These are phyloP conservation scores for Orbilia quercus DNA, from an alignment of 2,329 filamentous ascomycete genomes.

Conservation along the genomic window DNA sequence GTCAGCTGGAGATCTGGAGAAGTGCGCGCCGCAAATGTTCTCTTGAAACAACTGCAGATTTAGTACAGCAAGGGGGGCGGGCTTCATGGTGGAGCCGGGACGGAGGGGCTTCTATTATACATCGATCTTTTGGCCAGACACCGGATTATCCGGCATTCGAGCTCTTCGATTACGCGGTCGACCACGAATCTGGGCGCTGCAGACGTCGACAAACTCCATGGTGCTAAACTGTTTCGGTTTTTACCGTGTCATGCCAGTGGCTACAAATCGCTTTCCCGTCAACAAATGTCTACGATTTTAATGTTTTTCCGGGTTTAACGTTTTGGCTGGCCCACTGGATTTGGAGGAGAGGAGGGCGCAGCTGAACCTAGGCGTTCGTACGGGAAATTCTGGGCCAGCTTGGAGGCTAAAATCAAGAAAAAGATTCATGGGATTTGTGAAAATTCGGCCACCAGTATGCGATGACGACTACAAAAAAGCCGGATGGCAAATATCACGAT, in stretches of 20 bases:
- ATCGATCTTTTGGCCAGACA: constrained; percentile 19
- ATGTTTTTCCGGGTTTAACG: constrained; percentile 23
- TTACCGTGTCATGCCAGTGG: no score
- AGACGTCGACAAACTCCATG: constrained; percentile 9
- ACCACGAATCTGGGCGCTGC: constrained; percentile 7
- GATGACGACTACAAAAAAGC: constrained; percentile 41
- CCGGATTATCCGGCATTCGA: constrained; percentile 49
- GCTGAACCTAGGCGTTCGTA: constrained; percentile 22
- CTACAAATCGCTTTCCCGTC: constrained; percentile 22
- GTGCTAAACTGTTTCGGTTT: constrained; percentile 27
- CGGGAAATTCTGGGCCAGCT: constrained; percentile 11
- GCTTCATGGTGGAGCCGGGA: not conserved
- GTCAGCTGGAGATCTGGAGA: constrained; percentile 37
- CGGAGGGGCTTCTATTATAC: constrained; percentile 11
- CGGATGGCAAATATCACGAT: constrained; percentile 40
- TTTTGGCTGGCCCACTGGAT: constrained; percentile 9
- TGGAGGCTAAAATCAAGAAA: constrained; percentile 20
- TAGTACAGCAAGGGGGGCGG: constrained; percentile 11
- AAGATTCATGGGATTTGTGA: no score
- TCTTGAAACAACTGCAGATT: constrained; percentile 32
- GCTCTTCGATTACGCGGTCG: constrained; percentile 53
- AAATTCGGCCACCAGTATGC: no score
- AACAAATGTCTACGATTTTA: constrained; percentile 33
- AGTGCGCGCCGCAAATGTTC: constrained; percentile 30
- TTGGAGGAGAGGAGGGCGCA: constrained; percentile 1